Evolutionary conservation across 495 filamentous ascomycete species (phyloP).

Genomic region (Hypoxylon cercidicola): DNA sequence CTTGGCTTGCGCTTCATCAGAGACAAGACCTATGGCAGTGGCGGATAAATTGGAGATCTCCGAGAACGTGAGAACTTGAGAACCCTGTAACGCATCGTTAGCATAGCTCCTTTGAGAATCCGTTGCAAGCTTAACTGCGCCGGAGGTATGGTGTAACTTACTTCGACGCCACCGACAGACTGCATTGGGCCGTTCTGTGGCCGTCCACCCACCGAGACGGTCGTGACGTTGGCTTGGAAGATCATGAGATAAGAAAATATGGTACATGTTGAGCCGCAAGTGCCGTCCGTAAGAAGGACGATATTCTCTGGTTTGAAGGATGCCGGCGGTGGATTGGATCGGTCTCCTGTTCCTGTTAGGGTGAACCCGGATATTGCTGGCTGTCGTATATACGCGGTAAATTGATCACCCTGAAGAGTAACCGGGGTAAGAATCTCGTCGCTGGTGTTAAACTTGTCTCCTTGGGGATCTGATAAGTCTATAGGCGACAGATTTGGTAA

Average conservation of each 20-base stretch:
- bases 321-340: constrained; percentile 29
- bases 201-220: constrained; percentile 68
- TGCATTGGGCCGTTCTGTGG: constrained; percentile 65
- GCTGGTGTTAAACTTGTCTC: constrained; percentile 36
- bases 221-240: constrained; percentile 64
- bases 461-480: constrained; percentile 38
- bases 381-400: constrained; percentile 43
- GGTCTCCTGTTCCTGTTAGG: constrained; percentile 41
- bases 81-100: constrained; percentile 44
- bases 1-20: constrained; percentile 20
- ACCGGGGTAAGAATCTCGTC: constrained; percentile 44
- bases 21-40: constrained; percentile 20
- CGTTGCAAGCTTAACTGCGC: neutral
- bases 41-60: constrained; percentile 32
- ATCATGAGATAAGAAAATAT: constrained; percentile 68
- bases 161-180: constrained; percentile 67
- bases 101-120: neutral
- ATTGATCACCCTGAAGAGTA: constrained; percentile 42
- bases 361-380: constrained; percentile 31
- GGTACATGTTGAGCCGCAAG: constrained; percentile 70
- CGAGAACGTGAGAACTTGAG: constrained; percentile 29
- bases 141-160: neutral
- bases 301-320: constrained; percentile 48
- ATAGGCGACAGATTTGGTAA: constrained; percentile 39
- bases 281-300: constrained; percentile 65